These are phyloP conservation scores for Zymoseptoria crescenta DNA, from an alignment of 2,329 filamentous ascomycete genomes.

Conservation along the genomic window DNA sequence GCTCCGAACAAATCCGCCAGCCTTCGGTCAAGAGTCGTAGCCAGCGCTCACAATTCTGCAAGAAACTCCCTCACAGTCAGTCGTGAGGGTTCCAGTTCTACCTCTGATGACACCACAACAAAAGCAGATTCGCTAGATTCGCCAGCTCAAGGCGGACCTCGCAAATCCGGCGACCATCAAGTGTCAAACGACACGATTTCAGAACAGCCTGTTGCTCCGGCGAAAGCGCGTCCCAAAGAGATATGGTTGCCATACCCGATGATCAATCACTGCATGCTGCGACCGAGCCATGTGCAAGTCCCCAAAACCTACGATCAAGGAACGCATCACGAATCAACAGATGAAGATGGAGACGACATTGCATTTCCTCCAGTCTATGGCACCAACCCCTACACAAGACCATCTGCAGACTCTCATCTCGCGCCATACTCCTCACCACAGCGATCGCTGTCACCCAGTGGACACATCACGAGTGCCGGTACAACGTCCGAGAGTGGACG, in stretches of 20 bases:
- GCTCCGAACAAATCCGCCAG: background rate
- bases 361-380: conserved; percentile 26
- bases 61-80: background rate
- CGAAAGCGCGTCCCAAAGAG: conserved; percentile 51
- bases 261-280: conserved; percentile 70
- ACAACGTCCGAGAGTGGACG: conserved; percentile 34
- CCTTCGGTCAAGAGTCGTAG: background rate
- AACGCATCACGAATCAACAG: conserved; percentile 1
- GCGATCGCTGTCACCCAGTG: conserved; percentile 32
- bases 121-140: background rate
- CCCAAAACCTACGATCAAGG: conserved; percentile 6
- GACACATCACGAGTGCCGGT: conserved; percentile 41
- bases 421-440: conserved; percentile 19
- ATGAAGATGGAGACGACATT: conserved; percentile 9
- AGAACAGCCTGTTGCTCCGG: background rate
- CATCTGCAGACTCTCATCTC: conserved; percentile 25
- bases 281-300: conserved; percentile 42
- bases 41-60: background rate
- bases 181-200: conserved; percentile 3
- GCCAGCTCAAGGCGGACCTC: background rate
- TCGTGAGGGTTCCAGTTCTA: background rate
- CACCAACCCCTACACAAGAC: conserved; percentile 19
- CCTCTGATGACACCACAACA: background rate
- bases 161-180: background rate
- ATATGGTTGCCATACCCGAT: conserved; percentile 94